Evolutionary conservation across 352 stramenopile species (phyloP).

Genomic region (Phytophthora rubi): DNA sequence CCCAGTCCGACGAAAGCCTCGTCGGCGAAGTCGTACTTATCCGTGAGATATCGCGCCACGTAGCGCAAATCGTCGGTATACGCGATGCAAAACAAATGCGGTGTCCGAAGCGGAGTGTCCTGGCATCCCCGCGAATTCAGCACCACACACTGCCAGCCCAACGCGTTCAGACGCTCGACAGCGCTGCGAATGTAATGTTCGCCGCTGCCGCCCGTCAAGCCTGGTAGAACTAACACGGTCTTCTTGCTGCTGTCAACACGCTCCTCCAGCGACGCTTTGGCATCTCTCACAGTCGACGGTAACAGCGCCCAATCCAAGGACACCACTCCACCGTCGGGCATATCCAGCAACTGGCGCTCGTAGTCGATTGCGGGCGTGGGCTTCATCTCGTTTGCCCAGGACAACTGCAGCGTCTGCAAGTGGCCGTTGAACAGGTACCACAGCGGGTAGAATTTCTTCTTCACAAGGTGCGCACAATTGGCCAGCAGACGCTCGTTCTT

Average conservation of each 20-base stretch:
- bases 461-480: constrained; percentile 49
- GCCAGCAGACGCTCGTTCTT: constrained; percentile 47
- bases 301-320: constrained; percentile 72
- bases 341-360: constrained; percentile 62
- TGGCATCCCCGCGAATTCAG: constrained; percentile 69
- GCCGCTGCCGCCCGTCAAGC: constrained; percentile 61
- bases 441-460: constrained; percentile 56
- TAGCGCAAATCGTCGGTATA: constrained; percentile 74
- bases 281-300: constrained; percentile 14
- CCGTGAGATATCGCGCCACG: constrained; percentile 41
- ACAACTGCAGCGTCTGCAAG: constrained; percentile 63
- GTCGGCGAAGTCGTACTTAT: constrained; percentile 49
- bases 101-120: constrained; percentile 56
- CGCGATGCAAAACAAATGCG: constrained; percentile 62
- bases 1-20: constrained; percentile 57
- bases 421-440: constrained; percentile 73
- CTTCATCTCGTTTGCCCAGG: constrained; percentile 41
- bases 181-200: constrained; percentile 70
- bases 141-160: constrained; percentile 72
- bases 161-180: constrained; percentile 39
- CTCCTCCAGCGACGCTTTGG: constrained; percentile 26
- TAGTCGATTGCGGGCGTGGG: constrained; percentile 47
- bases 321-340: constrained; percentile 72
- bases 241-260: constrained; percentile 36
- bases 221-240: constrained; percentile 62